Conservation (phyloP, 1,284 basidiomycete genomes). For the Clitocybe nebularis region DNA sequence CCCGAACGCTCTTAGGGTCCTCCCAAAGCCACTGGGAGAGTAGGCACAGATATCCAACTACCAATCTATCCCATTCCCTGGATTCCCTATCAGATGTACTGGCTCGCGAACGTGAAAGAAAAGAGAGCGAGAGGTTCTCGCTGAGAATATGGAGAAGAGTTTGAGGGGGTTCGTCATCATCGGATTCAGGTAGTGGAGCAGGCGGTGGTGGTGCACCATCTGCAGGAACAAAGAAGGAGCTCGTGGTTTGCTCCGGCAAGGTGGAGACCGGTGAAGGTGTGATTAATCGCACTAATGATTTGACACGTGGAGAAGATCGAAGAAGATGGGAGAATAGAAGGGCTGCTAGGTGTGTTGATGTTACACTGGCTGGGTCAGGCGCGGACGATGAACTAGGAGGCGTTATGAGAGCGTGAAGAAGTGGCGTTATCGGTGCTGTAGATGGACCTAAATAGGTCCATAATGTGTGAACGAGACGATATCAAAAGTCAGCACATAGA, state of each 20-base stretch:
- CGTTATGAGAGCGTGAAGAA: conserved; percentile 59
- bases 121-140: conserved; percentile 68
- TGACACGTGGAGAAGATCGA: conserved; percentile 65
- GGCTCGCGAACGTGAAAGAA: conserved; percentile 64
- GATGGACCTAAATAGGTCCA: conserved; percentile 30
- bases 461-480: conserved; percentile 8
- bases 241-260: conserved; percentile 26
- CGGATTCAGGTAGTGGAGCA: conserved; percentile 27
- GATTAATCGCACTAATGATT: conserved; percentile 72
- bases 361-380: conserved; percentile 48
- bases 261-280: conserved; percentile 42
- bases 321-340: conserved; percentile 71
- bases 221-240: conserved; percentile 72
- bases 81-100: conserved; percentile 64
- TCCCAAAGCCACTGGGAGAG: conserved; percentile 97
- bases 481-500: conserved; percentile 6
- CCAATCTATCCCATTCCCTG: conserved; percentile 86
- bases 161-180: conserved; percentile 65
- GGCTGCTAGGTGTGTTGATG: conserved; percentile 64
- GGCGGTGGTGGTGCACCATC: conserved; percentile 45
- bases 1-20: conserved; percentile 81
- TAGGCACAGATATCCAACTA: conserved; percentile 82
- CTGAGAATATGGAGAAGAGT: conserved; percentile 66
- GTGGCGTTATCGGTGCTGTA: conserved; percentile 51
- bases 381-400: conserved; percentile 47